Base-by-base conservation (phyloP, 2,329 filamentous ascomycete genomes). In the Sphaerulina populicola region DNA sequence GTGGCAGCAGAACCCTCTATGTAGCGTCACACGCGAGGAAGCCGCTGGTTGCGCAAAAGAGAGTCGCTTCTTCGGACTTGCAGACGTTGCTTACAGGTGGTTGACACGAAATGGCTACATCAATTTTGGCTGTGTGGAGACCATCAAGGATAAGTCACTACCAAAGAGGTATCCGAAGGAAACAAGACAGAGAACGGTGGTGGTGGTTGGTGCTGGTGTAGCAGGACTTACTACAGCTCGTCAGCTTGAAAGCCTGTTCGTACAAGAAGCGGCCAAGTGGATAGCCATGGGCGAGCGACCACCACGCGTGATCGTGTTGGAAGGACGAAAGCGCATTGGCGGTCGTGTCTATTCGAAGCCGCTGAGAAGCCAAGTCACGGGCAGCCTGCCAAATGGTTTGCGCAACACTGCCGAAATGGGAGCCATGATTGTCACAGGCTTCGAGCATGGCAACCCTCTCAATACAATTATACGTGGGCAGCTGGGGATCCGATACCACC, bases 341-440 rank as follows among this genome's bases (percentile, higher is more conserved):
- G 93, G 93, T 37, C 82, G 93, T 59, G 88, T 98, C 15, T 97
- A 96, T 69, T 98, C 93, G 47, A 88, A 84, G 65, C 80, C 79
- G 42, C 68, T 83, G 54, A 73, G 72, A 74, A 76, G 81, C 72
- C 72, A 85, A 73, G 68, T 78, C 67, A 69, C 74, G 50, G 65
- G 74, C 64, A 69, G 71, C 57, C 60, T 81, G 65, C 70, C 75
- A 65, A 62, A 74, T 58, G 65, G 74, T 69, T 79, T 77, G 67
- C 78, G 71, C 45, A 85, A 85, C 64, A 97, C 90, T 15, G 93
- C 88, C 30, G 93, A 98, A 68, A 94, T 96, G 83, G 93, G 93
- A 27, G 93, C 91, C 49, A 95, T 98, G 77, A 97, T 98, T 54
- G 89, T 98, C 55, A 96, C 94, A 31, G 93, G 93, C 0, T 98